Evolutionary conservation across 345 rosid genomes (phyloP).

Genomic region (Salix exigua): DNA sequence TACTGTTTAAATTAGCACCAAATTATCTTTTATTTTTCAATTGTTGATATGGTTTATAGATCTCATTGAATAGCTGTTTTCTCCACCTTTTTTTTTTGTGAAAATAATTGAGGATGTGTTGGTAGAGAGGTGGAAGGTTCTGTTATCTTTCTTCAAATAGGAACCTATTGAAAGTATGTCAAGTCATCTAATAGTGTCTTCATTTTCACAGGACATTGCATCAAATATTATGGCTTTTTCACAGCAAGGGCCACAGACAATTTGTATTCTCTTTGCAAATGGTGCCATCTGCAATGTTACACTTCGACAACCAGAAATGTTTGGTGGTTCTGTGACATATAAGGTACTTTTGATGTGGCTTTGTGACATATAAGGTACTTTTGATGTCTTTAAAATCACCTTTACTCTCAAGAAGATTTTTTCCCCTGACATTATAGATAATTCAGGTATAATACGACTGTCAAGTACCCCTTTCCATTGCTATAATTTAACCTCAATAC

Average conservation of each 20-base stretch:
- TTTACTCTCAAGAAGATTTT: background rate
- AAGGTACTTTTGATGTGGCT: slow-evolving; percentile 57
- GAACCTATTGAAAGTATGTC: background rate
- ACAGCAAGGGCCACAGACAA: slow-evolving; percentile 70
- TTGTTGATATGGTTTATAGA: too few species aligned
- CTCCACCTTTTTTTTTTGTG: too few species aligned
- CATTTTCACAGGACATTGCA: slow-evolving; percentile 62
- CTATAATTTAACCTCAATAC: background rate
- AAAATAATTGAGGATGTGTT: too few species aligned
- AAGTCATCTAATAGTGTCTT: background rate
- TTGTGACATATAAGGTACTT: slow-evolving; percentile 70
- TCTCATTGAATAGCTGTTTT: too few species aligned
- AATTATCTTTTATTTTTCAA: too few species aligned
- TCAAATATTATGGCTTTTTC: slow-evolving; percentile 66
- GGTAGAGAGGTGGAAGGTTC: too few species aligned
- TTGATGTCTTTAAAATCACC: background rate
- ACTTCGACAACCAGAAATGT: slow-evolving; percentile 52
- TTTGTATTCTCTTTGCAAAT: slow-evolving; percentile 83
- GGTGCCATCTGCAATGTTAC: slow-evolving; percentile 74
- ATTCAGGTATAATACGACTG: background rate
- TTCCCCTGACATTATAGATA: background rate
- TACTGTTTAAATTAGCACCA: too few species aligned
- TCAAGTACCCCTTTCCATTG: background rate
- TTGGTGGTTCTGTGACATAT: slow-evolving; percentile 55
- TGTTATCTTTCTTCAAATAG: too few species aligned